phyloP scores from a whole-genome alignment of 1,284 basidiomycete species.

The Tilletia caries region DNA sequence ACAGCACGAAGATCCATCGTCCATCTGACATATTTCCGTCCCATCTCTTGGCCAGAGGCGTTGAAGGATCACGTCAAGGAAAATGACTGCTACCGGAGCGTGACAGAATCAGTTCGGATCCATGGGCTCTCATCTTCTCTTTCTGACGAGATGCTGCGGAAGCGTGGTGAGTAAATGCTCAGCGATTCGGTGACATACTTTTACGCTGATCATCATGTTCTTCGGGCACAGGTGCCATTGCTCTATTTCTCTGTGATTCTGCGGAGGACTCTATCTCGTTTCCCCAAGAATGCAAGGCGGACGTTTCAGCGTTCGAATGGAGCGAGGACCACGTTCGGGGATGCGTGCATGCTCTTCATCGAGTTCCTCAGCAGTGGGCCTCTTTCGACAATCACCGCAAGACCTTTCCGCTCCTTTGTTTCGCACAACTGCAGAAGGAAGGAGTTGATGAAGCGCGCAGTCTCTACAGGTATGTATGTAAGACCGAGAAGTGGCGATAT shows the following conservation, averaged over 20 bases:
- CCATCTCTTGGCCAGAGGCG: too few relatives aligned
- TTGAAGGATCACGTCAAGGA: too few relatives aligned
- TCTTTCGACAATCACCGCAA: conserved; percentile 13
- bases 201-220: background rate
- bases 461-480: background rate
- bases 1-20: too few relatives aligned
- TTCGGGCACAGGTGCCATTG: background rate
- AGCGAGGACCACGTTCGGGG: background rate
- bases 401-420: background rate
- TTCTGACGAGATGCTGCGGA: background rate
- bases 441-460: background rate
- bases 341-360: conserved; percentile 2
- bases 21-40: too few relatives aligned
- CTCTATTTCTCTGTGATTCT: conserved; percentile 1
- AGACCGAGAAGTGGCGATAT: too few relatives aligned
- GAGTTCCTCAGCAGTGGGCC: background rate
- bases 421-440: background rate
- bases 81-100: too few relatives aligned
- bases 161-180: background rate
- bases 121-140: background rate
- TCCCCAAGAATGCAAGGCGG: background rate
- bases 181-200: too few relatives aligned
- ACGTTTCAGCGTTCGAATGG: background rate
- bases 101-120: too few relatives aligned
- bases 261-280: background rate